Percentiles rank a stretch among this genome's conserved stretches.
These are phyloP conservation scores for Durio zibethinus DNA, from an alignment of 345 rosid species.

Conservation along the genomic window DNA sequence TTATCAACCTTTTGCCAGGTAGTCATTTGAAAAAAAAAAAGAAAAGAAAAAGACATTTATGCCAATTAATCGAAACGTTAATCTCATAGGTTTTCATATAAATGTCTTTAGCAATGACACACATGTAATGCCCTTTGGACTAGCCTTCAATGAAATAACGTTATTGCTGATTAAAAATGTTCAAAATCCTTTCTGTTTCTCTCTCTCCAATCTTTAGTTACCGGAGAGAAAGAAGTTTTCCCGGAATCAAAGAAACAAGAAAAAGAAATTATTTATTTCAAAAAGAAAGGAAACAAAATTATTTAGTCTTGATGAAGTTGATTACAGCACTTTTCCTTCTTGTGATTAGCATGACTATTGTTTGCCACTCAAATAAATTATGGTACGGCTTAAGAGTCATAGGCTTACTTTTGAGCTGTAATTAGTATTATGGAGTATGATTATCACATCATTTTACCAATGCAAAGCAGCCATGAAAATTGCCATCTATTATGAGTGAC, in stretches of 20 bases:
- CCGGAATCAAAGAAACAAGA: no score
- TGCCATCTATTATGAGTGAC: conserved; percentile 19
- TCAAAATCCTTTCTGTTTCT: neutral
- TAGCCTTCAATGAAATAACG: no score
- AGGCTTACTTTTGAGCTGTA: conserved; percentile 10
- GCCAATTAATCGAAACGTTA: no score
- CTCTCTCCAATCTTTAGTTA: no score
- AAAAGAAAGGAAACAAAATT: neutral
- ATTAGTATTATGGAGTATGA: conserved; percentile 11
- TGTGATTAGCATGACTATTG: conserved; percentile 6
- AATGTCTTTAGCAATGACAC: no score
- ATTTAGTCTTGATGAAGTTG: neutral
- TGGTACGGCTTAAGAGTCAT: neutral
- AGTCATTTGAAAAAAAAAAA: no score
- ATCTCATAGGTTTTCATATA: no score
- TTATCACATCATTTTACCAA: conserved; percentile 27
- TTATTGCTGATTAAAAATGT: no score
- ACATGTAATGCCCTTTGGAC: no score
- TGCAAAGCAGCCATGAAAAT: conserved; percentile 10
- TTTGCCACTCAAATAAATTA: conserved; percentile 22
- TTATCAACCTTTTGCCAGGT: no score
- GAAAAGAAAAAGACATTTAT: no score
- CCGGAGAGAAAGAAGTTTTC: neutral
- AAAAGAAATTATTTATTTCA: no score
- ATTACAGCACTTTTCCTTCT: neutral